phyloP scores from a whole-genome alignment of 1,284 basidiomycete genomes.

The Somion occarium region DNA sequence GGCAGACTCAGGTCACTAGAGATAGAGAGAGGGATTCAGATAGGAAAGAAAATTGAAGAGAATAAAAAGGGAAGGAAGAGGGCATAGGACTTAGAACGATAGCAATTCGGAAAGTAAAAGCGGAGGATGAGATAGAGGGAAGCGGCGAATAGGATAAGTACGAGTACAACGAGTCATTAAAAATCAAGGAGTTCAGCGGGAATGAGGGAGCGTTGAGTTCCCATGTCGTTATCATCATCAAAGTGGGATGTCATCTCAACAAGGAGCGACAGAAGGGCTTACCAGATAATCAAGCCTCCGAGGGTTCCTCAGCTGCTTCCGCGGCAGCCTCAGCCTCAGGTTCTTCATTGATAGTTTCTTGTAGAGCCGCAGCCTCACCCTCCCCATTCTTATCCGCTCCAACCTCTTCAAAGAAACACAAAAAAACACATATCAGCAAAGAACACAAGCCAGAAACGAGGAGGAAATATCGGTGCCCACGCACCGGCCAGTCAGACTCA shows the following conservation, averaged over 20 bases:
- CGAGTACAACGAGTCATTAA: neutral
- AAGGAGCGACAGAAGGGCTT: neutral
- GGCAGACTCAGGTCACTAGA: too few relatives aligned
- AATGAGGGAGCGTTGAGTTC: too few relatives aligned
- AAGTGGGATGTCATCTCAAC: too few relatives aligned
- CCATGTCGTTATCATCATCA: neutral
- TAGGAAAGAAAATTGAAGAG: neutral
- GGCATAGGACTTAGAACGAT: neutral
- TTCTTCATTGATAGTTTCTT: slow-evolving; percentile 31
- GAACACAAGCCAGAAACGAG: neutral
- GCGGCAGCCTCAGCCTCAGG: slow-evolving; percentile 28
- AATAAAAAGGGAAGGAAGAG: neutral
- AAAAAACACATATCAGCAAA: slow-evolving; percentile 14
- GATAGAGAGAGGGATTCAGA: neutral
- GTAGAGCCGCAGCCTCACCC: slow-evolving; percentile 18
- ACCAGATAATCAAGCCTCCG: neutral
- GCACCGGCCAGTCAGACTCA: too few relatives aligned
- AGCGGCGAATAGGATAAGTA: neutral
- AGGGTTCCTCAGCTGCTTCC: slow-evolving; percentile 14
- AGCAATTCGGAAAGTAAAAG: neutral
- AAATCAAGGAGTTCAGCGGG: neutral
- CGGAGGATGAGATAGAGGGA: neutral
- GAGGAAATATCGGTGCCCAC: too few relatives aligned
- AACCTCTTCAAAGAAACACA: slow-evolving; percentile 10
- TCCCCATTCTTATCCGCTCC: slow-evolving; percentile 25